Conservation (phyloP, 192 early-diverging fungal genomes). For the Glomus cerebriforme region DNA sequence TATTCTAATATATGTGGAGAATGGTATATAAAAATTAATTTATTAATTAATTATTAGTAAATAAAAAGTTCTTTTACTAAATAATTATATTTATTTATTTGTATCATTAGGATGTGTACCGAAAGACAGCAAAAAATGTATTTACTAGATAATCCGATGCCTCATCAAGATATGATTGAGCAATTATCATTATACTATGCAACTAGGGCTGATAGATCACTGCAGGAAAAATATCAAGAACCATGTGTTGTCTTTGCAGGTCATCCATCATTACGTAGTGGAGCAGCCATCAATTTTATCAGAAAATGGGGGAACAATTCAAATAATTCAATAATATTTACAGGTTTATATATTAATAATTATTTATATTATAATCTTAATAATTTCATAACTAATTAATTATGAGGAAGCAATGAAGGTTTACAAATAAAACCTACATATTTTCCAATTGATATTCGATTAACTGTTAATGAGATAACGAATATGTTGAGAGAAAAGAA, state of each 20-base stretch:
- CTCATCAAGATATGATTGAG: constrained; percentile 53
- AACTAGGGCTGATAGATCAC: constrained; percentile 31
- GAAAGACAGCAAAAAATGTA: constrained; percentile 68
- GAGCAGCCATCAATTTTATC: constrained; percentile 46
- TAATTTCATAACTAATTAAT: neutral
- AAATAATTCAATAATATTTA: constrained; percentile 50
- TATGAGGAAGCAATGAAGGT: constrained; percentile 36
- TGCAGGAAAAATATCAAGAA: constrained; percentile 37
- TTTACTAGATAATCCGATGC: constrained; percentile 59
- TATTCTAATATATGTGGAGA: constrained; percentile 84
- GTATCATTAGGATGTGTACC: constrained; percentile 55
- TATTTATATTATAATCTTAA: neutral
- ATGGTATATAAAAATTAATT: constrained; percentile 61
- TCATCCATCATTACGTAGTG: constrained; percentile 46
- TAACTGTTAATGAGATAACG: constrained; percentile 38
- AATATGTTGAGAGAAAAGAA: constrained; percentile 38
- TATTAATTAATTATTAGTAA: neutral
- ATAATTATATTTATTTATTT: too few relatives aligned
- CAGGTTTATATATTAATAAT: constrained; percentile 35
- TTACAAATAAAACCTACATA: constrained; percentile 39
- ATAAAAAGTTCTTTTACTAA: too few relatives aligned
- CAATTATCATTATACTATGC: constrained; percentile 40
- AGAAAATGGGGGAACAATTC: constrained; percentile 50
- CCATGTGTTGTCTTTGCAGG: constrained; percentile 68
- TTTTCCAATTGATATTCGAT: constrained; percentile 40